Evolutionary conservation across 192 early-diverging fungal species (phyloP).

Genomic region (Phlyctochytrium planicorne): DNA sequence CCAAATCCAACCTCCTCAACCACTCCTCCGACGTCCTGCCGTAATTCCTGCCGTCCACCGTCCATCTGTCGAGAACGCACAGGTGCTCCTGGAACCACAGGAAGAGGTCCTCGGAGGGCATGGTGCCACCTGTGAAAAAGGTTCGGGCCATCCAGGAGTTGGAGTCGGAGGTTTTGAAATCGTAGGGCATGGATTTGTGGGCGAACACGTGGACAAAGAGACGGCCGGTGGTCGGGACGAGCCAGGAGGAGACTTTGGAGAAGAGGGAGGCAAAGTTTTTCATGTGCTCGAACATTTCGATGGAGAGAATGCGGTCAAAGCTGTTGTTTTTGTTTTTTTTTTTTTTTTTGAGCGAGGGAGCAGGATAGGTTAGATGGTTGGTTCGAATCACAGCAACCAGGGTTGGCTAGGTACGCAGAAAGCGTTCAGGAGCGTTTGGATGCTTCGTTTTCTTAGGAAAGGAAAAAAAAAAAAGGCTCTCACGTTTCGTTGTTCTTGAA

Average conservation of each 20-base stretch:
- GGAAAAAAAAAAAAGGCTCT: conserved; percentile 6
- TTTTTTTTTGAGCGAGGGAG: background rate
- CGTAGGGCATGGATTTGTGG: conserved; percentile 56
- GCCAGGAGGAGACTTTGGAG: conserved; percentile 55
- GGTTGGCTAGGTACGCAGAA: too few species aligned
- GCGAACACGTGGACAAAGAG: conserved; percentile 66
- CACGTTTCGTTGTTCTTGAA: conserved; percentile 37
- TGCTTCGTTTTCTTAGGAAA: too few species aligned
- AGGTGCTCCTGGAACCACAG: conserved; percentile 60
- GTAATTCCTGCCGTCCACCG: conserved; percentile 61
- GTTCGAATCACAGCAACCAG: too few species aligned
- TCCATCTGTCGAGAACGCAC: conserved; percentile 57
- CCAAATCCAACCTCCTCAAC: conserved; percentile 50
- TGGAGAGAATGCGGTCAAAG: conserved; percentile 54
- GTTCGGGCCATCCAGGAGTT: conserved; percentile 54
- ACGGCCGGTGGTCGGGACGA: conserved; percentile 52
- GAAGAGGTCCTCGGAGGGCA: conserved; percentile 54
- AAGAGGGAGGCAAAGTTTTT: conserved; percentile 61
- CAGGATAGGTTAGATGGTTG: too few species aligned
- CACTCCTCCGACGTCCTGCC: conserved; percentile 53
- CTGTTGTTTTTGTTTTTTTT: conserved; percentile 27
- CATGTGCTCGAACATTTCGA: conserved; percentile 72
- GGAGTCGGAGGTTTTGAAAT: conserved; percentile 54
- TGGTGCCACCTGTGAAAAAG: conserved; percentile 68
- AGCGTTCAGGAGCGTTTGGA: too few species aligned